Conservation (phyloP, 768 basidiomycete genomes). For the Lepiota brunneoincarnata region DNA sequence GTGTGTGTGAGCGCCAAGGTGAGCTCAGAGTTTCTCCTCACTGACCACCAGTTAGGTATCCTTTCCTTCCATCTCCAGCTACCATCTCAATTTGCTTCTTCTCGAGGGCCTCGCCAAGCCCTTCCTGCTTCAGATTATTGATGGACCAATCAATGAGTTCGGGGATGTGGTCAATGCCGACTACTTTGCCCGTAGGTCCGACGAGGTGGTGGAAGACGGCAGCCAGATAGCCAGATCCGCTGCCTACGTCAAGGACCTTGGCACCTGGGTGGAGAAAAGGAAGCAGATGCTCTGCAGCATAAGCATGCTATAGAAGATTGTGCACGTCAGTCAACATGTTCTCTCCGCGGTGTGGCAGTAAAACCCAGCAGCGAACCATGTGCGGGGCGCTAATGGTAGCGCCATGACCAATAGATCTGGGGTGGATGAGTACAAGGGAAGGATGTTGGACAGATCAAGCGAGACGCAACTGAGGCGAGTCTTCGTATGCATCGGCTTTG, state of each 20-base stretch:
- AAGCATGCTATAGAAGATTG: slow-evolving; percentile 62
- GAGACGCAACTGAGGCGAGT: slow-evolving; percentile 66
- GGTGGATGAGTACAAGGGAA: slow-evolving; percentile 3
- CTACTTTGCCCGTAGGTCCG: slow-evolving; percentile 53
- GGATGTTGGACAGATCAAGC: not conserved
- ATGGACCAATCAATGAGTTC: slow-evolving; percentile 72
- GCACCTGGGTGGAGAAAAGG: slow-evolving; percentile 68
- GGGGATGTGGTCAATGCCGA: slow-evolving; percentile 91
- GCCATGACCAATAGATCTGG: slow-evolving; percentile 71
- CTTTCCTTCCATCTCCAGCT: slow-evolving; percentile 78
- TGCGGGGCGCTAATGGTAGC: slow-evolving; percentile 97
- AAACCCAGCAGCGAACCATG: slow-evolving; percentile 58
- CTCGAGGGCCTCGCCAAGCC: slow-evolving; percentile 52
- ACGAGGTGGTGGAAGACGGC: slow-evolving; percentile 82
- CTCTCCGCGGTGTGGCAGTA: not conserved
- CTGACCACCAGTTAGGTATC: slow-evolving; percentile 36
- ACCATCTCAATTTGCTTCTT: slow-evolving; percentile 59
- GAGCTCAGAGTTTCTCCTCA: not conserved
- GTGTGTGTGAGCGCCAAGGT: not conserved
- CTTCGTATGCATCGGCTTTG: slow-evolving; percentile 61
- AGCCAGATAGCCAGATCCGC: slow-evolving; percentile 83
- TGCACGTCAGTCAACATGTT: not conserved
- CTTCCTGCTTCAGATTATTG: slow-evolving; percentile 66
- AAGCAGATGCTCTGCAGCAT: slow-evolving; percentile 77
- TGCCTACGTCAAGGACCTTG: slow-evolving; percentile 85